Evolutionary conservation across 352 stramenopile species (phyloP).

Genomic region (Pythium dissotocum): DNA sequence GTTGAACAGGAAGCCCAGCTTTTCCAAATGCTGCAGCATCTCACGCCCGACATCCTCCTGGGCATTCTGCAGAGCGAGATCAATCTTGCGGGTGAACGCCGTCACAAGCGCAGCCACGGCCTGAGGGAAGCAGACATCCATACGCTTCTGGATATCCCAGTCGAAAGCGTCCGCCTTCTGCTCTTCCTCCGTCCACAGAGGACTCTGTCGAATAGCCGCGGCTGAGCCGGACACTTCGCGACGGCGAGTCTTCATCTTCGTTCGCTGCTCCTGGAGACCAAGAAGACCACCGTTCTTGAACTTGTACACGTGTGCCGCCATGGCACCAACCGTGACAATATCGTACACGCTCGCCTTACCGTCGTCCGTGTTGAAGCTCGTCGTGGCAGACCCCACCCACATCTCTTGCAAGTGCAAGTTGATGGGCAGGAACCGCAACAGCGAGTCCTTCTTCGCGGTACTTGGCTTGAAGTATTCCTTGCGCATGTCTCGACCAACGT

Average conservation of each 20-base stretch:
- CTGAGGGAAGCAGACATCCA: constrained; percentile 86
- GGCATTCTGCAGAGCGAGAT: constrained; percentile 65
- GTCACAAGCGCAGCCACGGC: constrained; percentile 78
- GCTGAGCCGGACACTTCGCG: constrained; percentile 46
- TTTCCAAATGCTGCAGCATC: constrained; percentile 79
- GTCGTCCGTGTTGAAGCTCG: constrained; percentile 27
- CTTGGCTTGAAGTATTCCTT: constrained; percentile 88
- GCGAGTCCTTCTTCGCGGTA: constrained; percentile 83
- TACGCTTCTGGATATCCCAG: constrained; percentile 77
- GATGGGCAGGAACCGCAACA: constrained; percentile 79
- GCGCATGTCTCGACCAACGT: constrained; percentile 64
- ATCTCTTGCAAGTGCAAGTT: constrained; percentile 88
- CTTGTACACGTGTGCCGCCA: constrained; percentile 87
- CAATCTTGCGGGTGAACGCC: constrained; percentile 78
- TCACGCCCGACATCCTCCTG: constrained; percentile 43
- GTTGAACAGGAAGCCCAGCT: constrained; percentile 82
- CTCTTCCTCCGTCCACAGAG: constrained; percentile 81
- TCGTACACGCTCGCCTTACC: constrained; percentile 66
- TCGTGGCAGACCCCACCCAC: constrained; percentile 65
- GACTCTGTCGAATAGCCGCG: constrained; percentile 57
- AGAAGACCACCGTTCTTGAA: constrained; percentile 88
- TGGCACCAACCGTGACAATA: constrained; percentile 84
- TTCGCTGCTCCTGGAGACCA: constrained; percentile 65
- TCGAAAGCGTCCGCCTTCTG: constrained; percentile 79
- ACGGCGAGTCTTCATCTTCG: constrained; percentile 69